Conservation (phyloP, 2,329 filamentous ascomycete genomes). For the Penicillium janthinellum region DNA sequence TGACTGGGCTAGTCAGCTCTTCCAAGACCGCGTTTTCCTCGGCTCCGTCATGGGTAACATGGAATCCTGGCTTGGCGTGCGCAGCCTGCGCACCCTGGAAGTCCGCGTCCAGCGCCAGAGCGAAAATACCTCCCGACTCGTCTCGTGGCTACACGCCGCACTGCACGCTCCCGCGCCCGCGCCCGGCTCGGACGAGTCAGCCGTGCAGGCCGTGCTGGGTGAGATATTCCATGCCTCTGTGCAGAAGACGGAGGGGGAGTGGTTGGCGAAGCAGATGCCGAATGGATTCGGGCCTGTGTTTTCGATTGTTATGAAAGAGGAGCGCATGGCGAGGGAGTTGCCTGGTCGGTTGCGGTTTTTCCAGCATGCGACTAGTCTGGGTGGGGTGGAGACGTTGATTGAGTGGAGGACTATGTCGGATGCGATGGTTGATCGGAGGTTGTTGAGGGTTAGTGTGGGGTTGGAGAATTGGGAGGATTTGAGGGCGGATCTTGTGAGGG, state of each 20-base stretch:
- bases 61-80: conserved; percentile 88
- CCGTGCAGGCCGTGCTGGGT: conserved; percentile 58
- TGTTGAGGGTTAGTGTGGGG: conserved; percentile 82
- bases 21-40: conserved; percentile 71
- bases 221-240: conserved; percentile 76
- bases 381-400: conserved; percentile 91
- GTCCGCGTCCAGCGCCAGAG: conserved; percentile 78
- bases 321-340: conserved; percentile 64
- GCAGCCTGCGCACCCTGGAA: conserved; percentile 83
- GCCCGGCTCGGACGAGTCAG: conserved; percentile 44
- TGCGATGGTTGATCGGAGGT: conserved; percentile 65
- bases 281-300: conserved; percentile 89
- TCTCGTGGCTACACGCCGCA: conserved; percentile 67
- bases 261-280: conserved; percentile 88
- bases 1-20: conserved; percentile 63
- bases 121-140: conserved; percentile 67
- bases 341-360: conserved; percentile 81
- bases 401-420: conserved; percentile 96
- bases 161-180: conserved; percentile 44
- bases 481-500: conserved; percentile 70
- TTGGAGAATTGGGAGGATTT: conserved; percentile 87
- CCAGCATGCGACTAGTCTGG: conserved; percentile 91
- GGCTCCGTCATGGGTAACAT: conserved; percentile 85
- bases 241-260: conserved; percentile 68
- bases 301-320: conserved; percentile 65